Evolutionary conservation across 768 basidiomycete genomes (phyloP).

Genomic region (Kwoniella sp.): DNA sequence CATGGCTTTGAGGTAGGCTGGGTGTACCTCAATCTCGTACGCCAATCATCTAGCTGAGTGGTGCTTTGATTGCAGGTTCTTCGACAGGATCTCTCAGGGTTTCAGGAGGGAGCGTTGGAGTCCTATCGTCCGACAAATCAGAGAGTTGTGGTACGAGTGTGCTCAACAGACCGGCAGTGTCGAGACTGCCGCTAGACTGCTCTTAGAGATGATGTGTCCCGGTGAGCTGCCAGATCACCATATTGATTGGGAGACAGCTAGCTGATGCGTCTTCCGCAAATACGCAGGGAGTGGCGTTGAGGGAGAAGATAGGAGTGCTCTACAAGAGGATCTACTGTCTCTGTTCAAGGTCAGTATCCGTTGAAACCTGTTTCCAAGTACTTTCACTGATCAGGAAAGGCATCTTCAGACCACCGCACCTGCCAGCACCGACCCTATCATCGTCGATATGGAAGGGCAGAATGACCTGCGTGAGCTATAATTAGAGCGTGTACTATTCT

Average conservation of each 20-base stretch:
- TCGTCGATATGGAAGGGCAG: constrained; percentile 62
- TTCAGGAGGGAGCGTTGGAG: constrained; percentile 86
- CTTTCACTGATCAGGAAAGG: background rate
- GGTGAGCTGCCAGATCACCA: constrained; percentile 59
- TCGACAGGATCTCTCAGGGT: constrained; percentile 85
- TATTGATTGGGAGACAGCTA: background rate
- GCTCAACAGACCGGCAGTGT: constrained; percentile 76
- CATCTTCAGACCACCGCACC: constrained; percentile 70
- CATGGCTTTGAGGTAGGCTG: constrained; percentile 75
- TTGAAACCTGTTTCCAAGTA: background rate
- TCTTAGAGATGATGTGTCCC: constrained; percentile 80
- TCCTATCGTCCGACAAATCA: constrained; percentile 70
- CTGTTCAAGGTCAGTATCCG: constrained; percentile 65
- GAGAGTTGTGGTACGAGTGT: constrained; percentile 79
- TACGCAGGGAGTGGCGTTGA: constrained; percentile 30
- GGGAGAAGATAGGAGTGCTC: constrained; percentile 41
- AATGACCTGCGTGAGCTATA: constrained; percentile 21
- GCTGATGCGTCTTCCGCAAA: constrained; percentile 6
- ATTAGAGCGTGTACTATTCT: constrained; percentile 37
- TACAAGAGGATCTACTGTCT: constrained; percentile 73
- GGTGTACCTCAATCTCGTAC: background rate
- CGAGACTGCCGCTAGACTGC: constrained; percentile 71
- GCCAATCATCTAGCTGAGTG: background rate
- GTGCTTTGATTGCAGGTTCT: constrained; percentile 65
- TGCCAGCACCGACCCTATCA: constrained; percentile 62